Evolutionary conservation across 1,284 basidiomycete genomes (phyloP).

Genomic region (Ceratobasidium sp.): DNA sequence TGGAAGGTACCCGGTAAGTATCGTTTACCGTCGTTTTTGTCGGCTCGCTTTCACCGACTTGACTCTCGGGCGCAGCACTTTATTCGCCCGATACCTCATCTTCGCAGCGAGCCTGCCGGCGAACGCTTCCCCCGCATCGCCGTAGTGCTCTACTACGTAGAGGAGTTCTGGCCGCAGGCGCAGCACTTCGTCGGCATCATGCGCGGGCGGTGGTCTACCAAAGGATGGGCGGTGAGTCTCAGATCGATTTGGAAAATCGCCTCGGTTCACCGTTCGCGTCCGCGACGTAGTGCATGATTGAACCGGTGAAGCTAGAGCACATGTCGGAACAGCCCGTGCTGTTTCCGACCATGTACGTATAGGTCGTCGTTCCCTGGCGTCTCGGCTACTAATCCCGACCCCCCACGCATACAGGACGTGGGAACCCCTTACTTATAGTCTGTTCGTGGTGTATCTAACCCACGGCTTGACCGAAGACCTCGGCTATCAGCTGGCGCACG

Average conservation of each 20-base stretch:
- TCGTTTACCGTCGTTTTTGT: background rate
- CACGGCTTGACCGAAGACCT: constrained; percentile 29
- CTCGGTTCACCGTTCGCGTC: no score
- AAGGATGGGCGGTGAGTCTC: constrained; percentile 25
- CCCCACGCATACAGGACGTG: background rate
- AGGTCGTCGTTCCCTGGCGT: no score
- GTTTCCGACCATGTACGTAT: constrained; percentile 16
- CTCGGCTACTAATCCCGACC: background rate
- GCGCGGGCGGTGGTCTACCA: background rate
- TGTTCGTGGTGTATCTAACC: constrained; percentile 8
- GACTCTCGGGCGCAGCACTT: background rate
- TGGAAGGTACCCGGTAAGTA: constrained; percentile 3
- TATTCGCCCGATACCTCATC: background rate
- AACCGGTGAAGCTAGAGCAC: constrained; percentile 36
- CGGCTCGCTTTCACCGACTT: background rate
- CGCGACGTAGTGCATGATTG: constrained; percentile 27
- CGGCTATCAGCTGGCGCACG: constrained; percentile 34
- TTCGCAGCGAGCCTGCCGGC: background rate
- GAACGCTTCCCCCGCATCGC: background rate
- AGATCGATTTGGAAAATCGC: background rate
- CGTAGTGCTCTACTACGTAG: constrained; percentile 28
- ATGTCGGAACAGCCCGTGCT: background rate
- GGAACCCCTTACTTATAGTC: background rate
- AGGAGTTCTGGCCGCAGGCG: constrained; percentile 36
- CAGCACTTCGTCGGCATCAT: background rate